A percentile compares a stretch with the other conserved stretches of the same genome.
Evolutionary conservation across 2,329 filamentous ascomycete species (phyloP).

Genomic region (Cryphonectria nitschkei): DNA sequence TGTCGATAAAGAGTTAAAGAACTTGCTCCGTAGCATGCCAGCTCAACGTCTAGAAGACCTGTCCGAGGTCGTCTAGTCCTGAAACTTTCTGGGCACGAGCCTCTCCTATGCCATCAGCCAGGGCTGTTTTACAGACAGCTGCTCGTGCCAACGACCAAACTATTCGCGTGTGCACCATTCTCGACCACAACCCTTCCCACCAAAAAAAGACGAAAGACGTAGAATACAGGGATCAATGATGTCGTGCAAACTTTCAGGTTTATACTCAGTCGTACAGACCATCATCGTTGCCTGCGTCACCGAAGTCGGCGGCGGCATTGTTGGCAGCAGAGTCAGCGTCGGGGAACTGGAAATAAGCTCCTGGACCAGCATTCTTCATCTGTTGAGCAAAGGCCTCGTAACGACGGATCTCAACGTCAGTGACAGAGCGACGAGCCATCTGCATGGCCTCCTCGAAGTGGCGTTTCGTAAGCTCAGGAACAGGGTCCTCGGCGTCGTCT

Average conservation of each 20-base stretch:
- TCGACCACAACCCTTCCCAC: slow-evolving; percentile 9
- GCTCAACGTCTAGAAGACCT: slow-evolving; percentile 18
- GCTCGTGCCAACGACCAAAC: slow-evolving; percentile 14
- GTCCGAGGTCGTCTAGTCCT: slow-evolving; percentile 15
- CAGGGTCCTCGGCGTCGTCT: slow-evolving; percentile 85
- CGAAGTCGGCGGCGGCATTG: slow-evolving; percentile 67
- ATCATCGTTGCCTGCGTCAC: slow-evolving; percentile 89
- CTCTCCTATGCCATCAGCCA: background rate
- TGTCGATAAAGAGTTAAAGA: slow-evolving; percentile 13
- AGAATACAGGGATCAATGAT: slow-evolving; percentile 48
- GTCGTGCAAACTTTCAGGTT: slow-evolving; percentile 24
- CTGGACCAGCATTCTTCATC: slow-evolving; percentile 97
- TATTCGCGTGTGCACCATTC: background rate
- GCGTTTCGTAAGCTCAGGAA: slow-evolving; percentile 91
- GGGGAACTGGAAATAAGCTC: slow-evolving; percentile 98
- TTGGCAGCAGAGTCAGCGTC: slow-evolving; percentile 69
- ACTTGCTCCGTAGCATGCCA: slow-evolving; percentile 7
- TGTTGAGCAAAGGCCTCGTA: slow-evolving; percentile 99
- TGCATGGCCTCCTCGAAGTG: slow-evolving; percentile 99
- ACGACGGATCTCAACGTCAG: slow-evolving; percentile 93
- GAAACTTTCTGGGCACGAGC: slow-evolving; percentile 5
- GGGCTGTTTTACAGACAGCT: slow-evolving; percentile 9
- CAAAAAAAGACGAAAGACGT: slow-evolving; percentile 38
- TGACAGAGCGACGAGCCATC: slow-evolving; percentile 89
- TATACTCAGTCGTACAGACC: slow-evolving; percentile 86